phyloP scores from a whole-genome alignment of 352 stramenopile genomes.

The Phytophthora cactorum region DNA sequence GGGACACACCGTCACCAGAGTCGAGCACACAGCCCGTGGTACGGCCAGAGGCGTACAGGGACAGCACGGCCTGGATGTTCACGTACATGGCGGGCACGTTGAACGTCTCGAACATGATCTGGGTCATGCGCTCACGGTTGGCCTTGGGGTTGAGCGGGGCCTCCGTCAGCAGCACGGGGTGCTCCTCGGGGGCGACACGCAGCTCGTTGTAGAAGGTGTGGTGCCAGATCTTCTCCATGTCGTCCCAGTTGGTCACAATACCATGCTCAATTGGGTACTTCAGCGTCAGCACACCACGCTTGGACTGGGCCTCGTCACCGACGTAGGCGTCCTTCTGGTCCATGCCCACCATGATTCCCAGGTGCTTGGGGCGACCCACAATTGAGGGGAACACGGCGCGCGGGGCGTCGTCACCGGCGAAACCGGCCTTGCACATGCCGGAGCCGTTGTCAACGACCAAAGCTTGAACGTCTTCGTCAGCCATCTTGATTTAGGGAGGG shows the following conservation, averaged over 20 bases:
- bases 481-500: slow-evolving; percentile 45
- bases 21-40: slow-evolving; percentile 97
- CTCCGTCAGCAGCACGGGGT: slow-evolving; percentile 96
- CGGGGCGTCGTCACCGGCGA: slow-evolving; percentile 74
- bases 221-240: slow-evolving; percentile 99
- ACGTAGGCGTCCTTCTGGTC: slow-evolving; percentile 96
- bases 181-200: slow-evolving; percentile 95
- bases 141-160: slow-evolving; percentile 94
- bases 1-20: slow-evolving; percentile 93
- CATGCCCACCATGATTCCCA: slow-evolving; percentile 98
- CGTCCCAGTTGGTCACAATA: slow-evolving; percentile 99
- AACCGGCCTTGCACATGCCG: slow-evolving; percentile 74
- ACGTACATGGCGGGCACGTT: slow-evolving; percentile 95
- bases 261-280: slow-evolving; percentile 99
- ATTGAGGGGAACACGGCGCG: slow-evolving; percentile 78
- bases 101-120: slow-evolving; percentile 99
- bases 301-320: slow-evolving; percentile 93
- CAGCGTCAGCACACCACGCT: slow-evolving; percentile 93
- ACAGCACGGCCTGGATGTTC: slow-evolving; percentile 94
- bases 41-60: slow-evolving; percentile 94
- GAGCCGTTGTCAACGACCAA: slow-evolving; percentile 60
- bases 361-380: slow-evolving; percentile 92
- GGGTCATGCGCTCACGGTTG: slow-evolving; percentile 93
- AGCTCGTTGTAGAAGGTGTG: slow-evolving; percentile 99
- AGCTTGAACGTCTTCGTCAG: slow-evolving; percentile 58